Conservation (phyloP, 306 rosid genomes). For the Echinosophora koreensis region DNA sequence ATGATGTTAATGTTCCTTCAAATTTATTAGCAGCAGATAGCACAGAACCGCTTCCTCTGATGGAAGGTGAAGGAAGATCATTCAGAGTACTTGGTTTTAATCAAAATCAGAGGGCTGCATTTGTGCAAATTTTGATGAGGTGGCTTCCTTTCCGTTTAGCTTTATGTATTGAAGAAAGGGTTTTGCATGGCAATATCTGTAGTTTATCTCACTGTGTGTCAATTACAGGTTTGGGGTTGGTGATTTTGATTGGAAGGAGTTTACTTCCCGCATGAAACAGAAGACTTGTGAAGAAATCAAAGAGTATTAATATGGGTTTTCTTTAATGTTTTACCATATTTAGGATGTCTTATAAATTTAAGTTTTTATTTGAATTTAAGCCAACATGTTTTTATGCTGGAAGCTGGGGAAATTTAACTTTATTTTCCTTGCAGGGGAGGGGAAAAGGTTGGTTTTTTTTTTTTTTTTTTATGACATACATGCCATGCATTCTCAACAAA, state of each 20-base stretch:
- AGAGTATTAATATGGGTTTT: constrained; percentile 63
- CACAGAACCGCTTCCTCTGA: constrained; percentile 84
- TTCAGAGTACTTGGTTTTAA: constrained; percentile 98
- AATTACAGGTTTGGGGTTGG: constrained; percentile 93
- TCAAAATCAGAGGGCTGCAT: constrained; percentile 92
- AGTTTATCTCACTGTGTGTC: constrained; percentile 47
- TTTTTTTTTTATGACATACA: constrained; percentile 21
- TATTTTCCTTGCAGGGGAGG: neutral
- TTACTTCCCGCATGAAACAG: constrained; percentile 86
- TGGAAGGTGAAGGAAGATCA: constrained; percentile 99
- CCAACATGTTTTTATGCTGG: neutral
- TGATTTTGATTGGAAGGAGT: constrained; percentile 95
- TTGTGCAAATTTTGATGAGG: constrained; percentile 99
- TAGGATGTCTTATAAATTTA: constrained; percentile 31
- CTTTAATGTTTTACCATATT: constrained; percentile 38
- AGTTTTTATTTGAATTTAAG: constrained; percentile 26
- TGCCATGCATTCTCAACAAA: constrained; percentile 30
- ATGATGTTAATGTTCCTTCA: constrained; percentile 37
- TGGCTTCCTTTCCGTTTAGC: constrained; percentile 41
- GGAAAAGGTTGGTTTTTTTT: neutral
- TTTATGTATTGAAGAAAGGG: constrained; percentile 38
- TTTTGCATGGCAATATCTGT: constrained; percentile 43
- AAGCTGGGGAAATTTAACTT: neutral
- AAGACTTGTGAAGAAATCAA: constrained; percentile 89
- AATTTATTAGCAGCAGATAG: constrained; percentile 71